Percentiles rank a stretch among this genome's conserved stretches.
Conservation (phyloP, 2,329 filamentous ascomycete genomes). For the Ophiosphaerella korrae region DNA sequence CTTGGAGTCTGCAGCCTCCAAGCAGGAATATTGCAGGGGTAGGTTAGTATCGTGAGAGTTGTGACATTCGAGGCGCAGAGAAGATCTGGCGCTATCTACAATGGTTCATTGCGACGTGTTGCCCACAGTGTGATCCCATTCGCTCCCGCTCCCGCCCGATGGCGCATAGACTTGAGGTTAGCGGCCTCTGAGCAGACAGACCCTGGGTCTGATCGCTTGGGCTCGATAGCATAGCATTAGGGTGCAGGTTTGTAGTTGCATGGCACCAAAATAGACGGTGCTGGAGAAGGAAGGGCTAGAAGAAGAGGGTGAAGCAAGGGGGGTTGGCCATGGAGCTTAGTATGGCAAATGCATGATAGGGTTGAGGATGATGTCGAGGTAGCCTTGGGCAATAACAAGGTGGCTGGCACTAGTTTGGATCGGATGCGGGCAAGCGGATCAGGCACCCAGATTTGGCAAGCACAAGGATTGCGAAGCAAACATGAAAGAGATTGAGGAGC, state of each 20-base stretch:
- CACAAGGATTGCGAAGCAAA: slow-evolving; percentile 1
- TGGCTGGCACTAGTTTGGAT: slow-evolving; percentile 13
- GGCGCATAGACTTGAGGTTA: slow-evolving; percentile 30
- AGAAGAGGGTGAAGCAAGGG: no score
- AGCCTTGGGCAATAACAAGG: slow-evolving; percentile 4
- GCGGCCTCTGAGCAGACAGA: slow-evolving; percentile 28
- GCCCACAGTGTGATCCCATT: slow-evolving; percentile 28
- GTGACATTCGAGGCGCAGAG: neutral
- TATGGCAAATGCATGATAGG: slow-evolving; percentile 8
- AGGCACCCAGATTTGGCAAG: neutral
- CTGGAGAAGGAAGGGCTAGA: no score
- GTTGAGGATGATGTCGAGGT: slow-evolving; percentile 2
- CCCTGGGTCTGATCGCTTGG: slow-evolving; percentile 38
- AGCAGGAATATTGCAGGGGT: no score
- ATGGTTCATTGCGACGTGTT: slow-evolving; percentile 15
- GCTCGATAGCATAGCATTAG: neutral
- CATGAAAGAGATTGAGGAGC: slow-evolving; percentile 1
- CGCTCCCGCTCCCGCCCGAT: slow-evolving; percentile 39
- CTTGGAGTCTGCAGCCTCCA: slow-evolving; percentile 3
- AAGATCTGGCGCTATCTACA: neutral
- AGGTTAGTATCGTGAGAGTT: neutral
- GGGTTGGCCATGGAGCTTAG: neutral
- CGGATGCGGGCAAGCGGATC: slow-evolving; percentile 17
- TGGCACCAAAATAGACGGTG: no score
- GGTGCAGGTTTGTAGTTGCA: no score